Evolutionary conservation across 2,329 filamentous ascomycete genomes (phyloP).

Genomic region (Cylindrodendrum hubeiense): DNA sequence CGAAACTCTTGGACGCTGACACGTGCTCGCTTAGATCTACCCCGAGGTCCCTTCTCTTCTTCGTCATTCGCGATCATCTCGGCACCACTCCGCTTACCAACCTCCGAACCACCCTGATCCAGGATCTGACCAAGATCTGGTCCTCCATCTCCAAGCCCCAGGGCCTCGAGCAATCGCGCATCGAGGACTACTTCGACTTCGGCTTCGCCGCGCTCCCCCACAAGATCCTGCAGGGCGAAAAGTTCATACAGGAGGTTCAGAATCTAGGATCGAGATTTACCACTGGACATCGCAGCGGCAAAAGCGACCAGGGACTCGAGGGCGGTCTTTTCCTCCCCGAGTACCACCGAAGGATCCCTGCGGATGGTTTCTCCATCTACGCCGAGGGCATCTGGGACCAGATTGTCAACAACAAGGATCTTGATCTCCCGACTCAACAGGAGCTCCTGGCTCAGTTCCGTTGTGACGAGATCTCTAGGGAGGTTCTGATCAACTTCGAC

Average conservation of each 20-base stretch:
- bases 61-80: slow-evolving; percentile 97
- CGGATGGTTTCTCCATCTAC: slow-evolving; percentile 96
- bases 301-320: slow-evolving; percentile 78
- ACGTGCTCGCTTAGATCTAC: slow-evolving; percentile 70
- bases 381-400: slow-evolving; percentile 97
- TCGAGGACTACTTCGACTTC: slow-evolving; percentile 99
- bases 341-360: slow-evolving; percentile 95
- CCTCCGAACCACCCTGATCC: slow-evolving; percentile 88
- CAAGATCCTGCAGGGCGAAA: slow-evolving; percentile 95
- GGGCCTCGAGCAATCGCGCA: slow-evolving; percentile 87
- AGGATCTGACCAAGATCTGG: slow-evolving; percentile 95
- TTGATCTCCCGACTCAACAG: slow-evolving; percentile 96
- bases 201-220: slow-evolving; percentile 95
- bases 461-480: slow-evolving; percentile 95
- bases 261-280: slow-evolving; percentile 86
- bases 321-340: slow-evolving; percentile 91
- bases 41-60: slow-evolving; percentile 93
- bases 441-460: slow-evolving; percentile 96
- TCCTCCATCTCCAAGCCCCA: slow-evolving; percentile 89
- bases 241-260: slow-evolving; percentile 84
- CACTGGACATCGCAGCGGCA: slow-evolving; percentile 80
- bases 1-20: slow-evolving; percentile 34
- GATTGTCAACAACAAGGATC: slow-evolving; percentile 98
- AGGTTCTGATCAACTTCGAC: slow-evolving; percentile 89
- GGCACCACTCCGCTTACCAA: slow-evolving; percentile 92